These are phyloP conservation scores for Diaporthe ilicicola DNA, from an alignment of 2,329 filamentous ascomycete species.

Conservation along the genomic window DNA sequence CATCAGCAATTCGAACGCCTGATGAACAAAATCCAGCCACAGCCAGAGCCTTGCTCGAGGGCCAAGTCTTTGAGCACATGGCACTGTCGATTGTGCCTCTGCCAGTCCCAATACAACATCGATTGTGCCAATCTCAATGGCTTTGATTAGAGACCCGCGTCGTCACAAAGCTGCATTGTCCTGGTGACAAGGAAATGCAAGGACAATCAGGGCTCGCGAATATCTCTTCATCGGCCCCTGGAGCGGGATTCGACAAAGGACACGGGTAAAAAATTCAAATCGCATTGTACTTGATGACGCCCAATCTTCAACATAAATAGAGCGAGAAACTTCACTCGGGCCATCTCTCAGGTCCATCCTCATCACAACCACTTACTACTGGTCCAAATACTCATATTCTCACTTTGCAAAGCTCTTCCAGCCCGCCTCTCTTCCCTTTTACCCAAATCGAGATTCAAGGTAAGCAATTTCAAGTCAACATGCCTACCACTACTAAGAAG, in stretches of 20 bases:
- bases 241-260: background rate
- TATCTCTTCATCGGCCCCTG: background rate
- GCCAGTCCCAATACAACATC: background rate
- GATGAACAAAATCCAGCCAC: background rate
- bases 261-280: background rate
- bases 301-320: background rate
- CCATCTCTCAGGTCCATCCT: background rate
- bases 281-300: background rate
- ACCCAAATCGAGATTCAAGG: background rate
- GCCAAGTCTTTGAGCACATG: background rate
- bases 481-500: background rate
- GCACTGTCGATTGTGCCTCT: background rate
- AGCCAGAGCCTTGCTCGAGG: background rate
- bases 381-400: background rate
- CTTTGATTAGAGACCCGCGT: background rate
- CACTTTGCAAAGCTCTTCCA: background rate
- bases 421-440: background rate
- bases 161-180: background rate
- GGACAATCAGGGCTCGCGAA: background rate
- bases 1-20: background rate
- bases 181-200: background rate
- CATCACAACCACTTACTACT: background rate
- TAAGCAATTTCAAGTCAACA: background rate
- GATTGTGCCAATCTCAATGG: background rate
- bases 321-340: background rate